Base-by-base conservation (phyloP, 805 yeast species). In the Saturnispora silvae region DNA sequence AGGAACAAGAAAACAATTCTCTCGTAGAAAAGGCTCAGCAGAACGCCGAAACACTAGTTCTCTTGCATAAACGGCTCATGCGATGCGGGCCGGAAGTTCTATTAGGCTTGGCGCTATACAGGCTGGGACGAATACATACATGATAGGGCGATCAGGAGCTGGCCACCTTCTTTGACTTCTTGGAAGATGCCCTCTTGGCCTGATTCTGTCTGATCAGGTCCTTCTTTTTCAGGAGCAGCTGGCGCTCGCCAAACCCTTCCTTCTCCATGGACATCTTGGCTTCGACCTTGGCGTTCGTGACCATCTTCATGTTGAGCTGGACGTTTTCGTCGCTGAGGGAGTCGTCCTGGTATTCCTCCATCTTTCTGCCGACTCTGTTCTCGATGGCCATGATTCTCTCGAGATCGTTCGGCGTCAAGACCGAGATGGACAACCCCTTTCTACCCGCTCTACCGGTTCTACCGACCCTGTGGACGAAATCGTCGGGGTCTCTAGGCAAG, bases 381-480 rank as follows among this genome's bases (percentile, higher is more conserved):
- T 92, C 98, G 37, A 92, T 89, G 5, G 89, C 78, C 43, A 81
- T 71, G 5, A 92, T 70, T 50, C 97, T 69, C 19, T 67, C 69
- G 11, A 92, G 77, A 54, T 89, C 98, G 41, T 80, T 75, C 49
- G 87, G 95, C 1, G 94, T 75, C 4, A 92, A 81, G 41, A 92
- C 68, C 11, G 92, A 74, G 1, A 92, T 64, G 5, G 94, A 72
- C 45, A 76, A 84, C 61, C 98, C 98, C 35, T 64, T 61, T 49
- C 94, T 70, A 2, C 97, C 97, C 3, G 97, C 97, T 71, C 98
- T 81, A 8, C 97, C 98, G 24, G 96, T 86, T 65, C 96, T 79
- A 40, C 96, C 96, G 24, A 87, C 96, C 60, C 95, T 67, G 56
- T 81, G 94, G 47, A 81, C 77, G 51, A 79, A 81, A 9, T 86